phyloP scores from a whole-genome alignment of 768 basidiomycete species.

The Fomitopsis pulvina region DNA sequence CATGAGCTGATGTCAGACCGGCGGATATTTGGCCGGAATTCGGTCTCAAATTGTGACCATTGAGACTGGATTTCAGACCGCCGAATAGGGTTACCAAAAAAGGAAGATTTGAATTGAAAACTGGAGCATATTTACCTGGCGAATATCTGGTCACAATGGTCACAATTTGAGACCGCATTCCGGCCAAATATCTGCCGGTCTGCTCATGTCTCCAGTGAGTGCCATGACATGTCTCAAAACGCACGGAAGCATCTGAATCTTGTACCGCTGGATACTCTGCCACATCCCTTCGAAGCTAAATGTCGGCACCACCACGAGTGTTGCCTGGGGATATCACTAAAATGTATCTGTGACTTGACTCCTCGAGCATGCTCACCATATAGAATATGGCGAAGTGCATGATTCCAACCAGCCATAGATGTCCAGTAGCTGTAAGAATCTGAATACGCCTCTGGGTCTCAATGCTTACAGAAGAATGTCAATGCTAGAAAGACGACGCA shows the following conservation, averaged over 20 bases:
- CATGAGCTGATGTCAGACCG: background rate
- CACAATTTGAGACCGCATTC: too few relatives aligned
- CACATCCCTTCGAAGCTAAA: slow-evolving; percentile 28
- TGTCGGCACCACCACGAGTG: slow-evolving; percentile 27
- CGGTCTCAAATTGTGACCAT: too few relatives aligned
- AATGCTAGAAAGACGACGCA: slow-evolving; percentile 10
- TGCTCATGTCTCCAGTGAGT: background rate
- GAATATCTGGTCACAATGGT: too few relatives aligned
- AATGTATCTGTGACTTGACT: slow-evolving; percentile 1
- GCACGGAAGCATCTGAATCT: slow-evolving; percentile 26
- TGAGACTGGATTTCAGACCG: too few relatives aligned
- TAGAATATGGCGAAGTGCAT: slow-evolving; percentile 23
- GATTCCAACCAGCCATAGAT: slow-evolving; percentile 58
- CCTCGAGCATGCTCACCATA: slow-evolving; percentile 16
- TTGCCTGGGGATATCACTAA: slow-evolving; percentile 13
- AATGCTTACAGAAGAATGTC: slow-evolving; percentile 22
- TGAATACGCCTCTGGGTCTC: background rate
- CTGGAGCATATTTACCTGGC: too few relatives aligned
- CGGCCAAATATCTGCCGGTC: too few relatives aligned
- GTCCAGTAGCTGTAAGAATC: slow-evolving; percentile 30
- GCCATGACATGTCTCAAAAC: too few relatives aligned
- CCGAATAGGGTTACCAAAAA: too few relatives aligned
- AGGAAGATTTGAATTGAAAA: too few relatives aligned
- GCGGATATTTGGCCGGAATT: background rate
- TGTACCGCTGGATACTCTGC: slow-evolving; percentile 27